Conservation (phyloP, 75 land plant species). For the Picea sitchensis region DNA sequence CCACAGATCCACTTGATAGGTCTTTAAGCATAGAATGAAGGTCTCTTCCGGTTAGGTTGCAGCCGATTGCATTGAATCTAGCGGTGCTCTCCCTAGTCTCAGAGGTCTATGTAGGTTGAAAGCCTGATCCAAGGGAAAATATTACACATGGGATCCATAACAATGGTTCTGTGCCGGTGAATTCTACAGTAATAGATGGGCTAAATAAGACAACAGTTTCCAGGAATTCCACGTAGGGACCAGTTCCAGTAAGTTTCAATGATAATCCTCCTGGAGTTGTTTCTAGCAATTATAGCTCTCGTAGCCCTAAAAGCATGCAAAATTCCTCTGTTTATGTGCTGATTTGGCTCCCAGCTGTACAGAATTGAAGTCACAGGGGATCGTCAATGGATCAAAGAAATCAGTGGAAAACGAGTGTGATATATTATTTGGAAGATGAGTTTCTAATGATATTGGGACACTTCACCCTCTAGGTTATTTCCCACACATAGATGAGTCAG, state of each 20-base stretch:
- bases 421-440: slow-evolving; percentile 42
- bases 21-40: too few species aligned
- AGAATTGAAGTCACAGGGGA: not conserved
- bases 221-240: not conserved
- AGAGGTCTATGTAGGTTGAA: too few species aligned
- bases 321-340: not conserved
- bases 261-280: not conserved
- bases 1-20: too few species aligned
- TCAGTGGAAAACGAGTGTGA: slow-evolving; percentile 19
- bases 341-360: not conserved
- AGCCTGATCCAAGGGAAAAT: not conserved
- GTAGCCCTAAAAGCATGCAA: too few species aligned
- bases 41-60: too few species aligned
- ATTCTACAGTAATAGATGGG: not conserved
- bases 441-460: slow-evolving; percentile 32
- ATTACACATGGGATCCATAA: not conserved
- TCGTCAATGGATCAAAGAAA: not conserved
- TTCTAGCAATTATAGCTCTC: not conserved
- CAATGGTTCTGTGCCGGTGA: not conserved
- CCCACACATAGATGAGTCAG: slow-evolving; percentile 42
- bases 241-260: not conserved
- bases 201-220: not conserved
- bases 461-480: slow-evolving; percentile 30
- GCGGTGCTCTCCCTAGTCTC: too few species aligned
- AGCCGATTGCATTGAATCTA: too few species aligned